Base-by-base conservation (phyloP, 208 protist species). In the Phytomonas francai region DNA sequence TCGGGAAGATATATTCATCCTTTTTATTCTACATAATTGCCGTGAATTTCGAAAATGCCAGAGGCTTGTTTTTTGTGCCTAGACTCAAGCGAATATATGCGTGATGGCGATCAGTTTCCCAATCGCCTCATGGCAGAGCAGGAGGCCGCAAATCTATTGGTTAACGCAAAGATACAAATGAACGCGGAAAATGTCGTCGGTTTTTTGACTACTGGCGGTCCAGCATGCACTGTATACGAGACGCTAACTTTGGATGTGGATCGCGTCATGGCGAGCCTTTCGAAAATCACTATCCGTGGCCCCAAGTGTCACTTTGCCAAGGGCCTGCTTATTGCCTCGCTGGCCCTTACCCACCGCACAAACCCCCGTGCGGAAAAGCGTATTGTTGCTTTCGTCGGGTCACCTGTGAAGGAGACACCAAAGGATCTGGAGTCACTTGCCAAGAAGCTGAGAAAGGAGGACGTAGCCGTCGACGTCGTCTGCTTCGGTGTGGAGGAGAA, bases 71-170 rank as follows among this genome's bases (percentile, higher is more conserved):
- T 95, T 80, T 72, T 97, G 16, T 97, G 93, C 71, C 49, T 99
- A 45, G 98, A 99, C 83, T 98, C 95, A 60, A 97, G 90, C 33
- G 98, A 99, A 84, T 99, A 89, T 81, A 99, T 99, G 97, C 88
- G 98, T 56, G 99, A 99, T 87, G 97, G 98, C 25, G 98, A 99
- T 78, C 99, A 98, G 73, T 81, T 88, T 59, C 98, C 98, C 28
- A 97, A 90, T 12, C 88, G 98, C 33, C 80, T 98, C 72, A 83
- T 97, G 59, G 97, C 96, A 16, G 95, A 98, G 75, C 79, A 91
- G 58, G 98, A 99, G 76, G 97, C 98, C 19, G 93, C 97, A 27
- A 98, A 97, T 76, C 68, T 99, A 9, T 75, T 99, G 36, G 88
- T 85, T 54, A 92, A 89, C 67, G 84, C 91, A 11, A 99, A 98